These are phyloP conservation scores for Leccinum subtestaceum DNA, from an alignment of 768 basidiomycete species.

Conservation along the genomic window DNA sequence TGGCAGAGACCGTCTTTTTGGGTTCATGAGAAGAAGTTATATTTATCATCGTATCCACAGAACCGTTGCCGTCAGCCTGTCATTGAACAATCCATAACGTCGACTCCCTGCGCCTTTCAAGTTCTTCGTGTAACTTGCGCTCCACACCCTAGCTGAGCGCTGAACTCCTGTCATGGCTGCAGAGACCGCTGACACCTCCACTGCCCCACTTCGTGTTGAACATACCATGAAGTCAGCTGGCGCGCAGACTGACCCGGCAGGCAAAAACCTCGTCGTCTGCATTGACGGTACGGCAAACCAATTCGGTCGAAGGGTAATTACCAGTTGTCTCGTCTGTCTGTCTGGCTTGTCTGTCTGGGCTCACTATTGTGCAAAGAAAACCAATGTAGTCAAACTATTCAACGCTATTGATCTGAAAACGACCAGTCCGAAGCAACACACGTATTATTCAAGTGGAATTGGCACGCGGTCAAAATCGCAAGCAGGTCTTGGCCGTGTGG, in stretches of 20 bases:
- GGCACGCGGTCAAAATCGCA: slow-evolving; percentile 28
- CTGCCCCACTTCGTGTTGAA: neutral
- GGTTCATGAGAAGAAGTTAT: neutral
- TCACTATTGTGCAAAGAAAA: neutral
- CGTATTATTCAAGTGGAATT: slow-evolving; percentile 36
- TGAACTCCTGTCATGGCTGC: neutral
- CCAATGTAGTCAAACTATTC: neutral
- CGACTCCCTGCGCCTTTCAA: neutral
- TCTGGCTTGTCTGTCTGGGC: neutral
- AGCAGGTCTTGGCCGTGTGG: slow-evolving; percentile 14
- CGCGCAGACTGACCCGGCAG: neutral
- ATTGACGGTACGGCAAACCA: neutral
- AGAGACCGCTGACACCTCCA: neutral
- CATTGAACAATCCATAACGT: neutral
- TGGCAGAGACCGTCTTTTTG: neutral
- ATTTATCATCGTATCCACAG: neutral
- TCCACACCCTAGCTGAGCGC: neutral
- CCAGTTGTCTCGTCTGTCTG: neutral
- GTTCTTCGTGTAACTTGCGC: neutral
- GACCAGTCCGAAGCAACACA: slow-evolving; percentile 18
- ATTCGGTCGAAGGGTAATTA: neutral
- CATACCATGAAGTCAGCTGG: neutral
- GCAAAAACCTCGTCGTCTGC: slow-evolving; percentile 17
- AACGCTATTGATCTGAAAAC: slow-evolving; percentile 11
- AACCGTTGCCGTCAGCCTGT: neutral